A percentile compares a stretch with the other conserved stretches of the same genome.
Evolutionary conservation across 495 filamentous ascomycete genomes (phyloP).

Genomic region (Aspergillus ellipticus): DNA sequence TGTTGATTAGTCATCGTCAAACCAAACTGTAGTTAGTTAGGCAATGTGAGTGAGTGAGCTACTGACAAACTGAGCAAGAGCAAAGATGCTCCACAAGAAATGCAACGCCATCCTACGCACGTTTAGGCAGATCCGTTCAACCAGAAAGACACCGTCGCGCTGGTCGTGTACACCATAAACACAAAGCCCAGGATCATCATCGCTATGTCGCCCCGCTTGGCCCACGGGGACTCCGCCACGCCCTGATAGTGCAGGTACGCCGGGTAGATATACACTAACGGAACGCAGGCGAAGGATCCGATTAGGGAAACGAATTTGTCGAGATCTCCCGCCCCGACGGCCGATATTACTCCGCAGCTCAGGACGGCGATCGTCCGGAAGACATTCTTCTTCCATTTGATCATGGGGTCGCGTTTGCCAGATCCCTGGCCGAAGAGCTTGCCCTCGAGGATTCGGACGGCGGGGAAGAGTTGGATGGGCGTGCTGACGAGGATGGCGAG

Average conservation of each 20-base stretch:
- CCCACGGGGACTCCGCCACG: slow-evolving; percentile 45
- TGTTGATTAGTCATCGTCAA: too few species aligned
- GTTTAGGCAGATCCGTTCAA: slow-evolving; percentile 3
- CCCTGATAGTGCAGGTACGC: slow-evolving; percentile 61
- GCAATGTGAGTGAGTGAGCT: background rate
- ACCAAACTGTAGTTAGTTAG: background rate
- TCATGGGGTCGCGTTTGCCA: slow-evolving; percentile 81
- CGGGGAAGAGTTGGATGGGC: slow-evolving; percentile 87
- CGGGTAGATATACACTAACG: slow-evolving; percentile 90
- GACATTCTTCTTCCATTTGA: slow-evolving; percentile 95
- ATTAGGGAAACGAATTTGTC: slow-evolving; percentile 92
- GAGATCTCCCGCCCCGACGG: slow-evolving; percentile 78
- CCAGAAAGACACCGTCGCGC: slow-evolving; percentile 46
- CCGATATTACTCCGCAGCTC: slow-evolving; percentile 74
- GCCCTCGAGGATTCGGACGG: slow-evolving; percentile 64
- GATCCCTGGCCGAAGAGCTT: slow-evolving; percentile 64
- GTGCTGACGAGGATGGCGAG: slow-evolving; percentile 85
- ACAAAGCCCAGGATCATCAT: slow-evolving; percentile 54
- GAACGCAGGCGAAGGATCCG: slow-evolving; percentile 93
- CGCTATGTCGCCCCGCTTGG: slow-evolving; percentile 47
- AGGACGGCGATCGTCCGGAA: slow-evolving; percentile 81
- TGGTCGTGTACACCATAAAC: slow-evolving; percentile 61
- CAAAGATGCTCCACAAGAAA: background rate
- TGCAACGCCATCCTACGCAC: background rate
- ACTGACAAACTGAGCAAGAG: background rate